Evolutionary conservation across 805 yeast species (phyloP).

Genomic region (Priceomyces carsonii): DNA sequence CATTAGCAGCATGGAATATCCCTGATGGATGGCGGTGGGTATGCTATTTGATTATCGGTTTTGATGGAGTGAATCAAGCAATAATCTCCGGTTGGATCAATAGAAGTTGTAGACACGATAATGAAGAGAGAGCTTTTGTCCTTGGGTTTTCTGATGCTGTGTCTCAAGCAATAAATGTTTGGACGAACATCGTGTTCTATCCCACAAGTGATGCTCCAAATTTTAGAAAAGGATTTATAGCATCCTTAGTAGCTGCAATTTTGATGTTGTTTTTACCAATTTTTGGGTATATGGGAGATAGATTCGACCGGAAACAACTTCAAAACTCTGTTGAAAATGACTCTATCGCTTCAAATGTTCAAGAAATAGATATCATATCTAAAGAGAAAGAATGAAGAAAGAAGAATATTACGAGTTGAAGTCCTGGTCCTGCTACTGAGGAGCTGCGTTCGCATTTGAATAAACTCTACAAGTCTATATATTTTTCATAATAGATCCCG

Average conservation of each 20-base stretch:
- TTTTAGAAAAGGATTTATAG: slow-evolving; percentile 39
- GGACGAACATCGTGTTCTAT: slow-evolving; percentile 46
- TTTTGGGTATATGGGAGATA: slow-evolving; percentile 21
- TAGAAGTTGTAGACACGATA: slow-evolving; percentile 20
- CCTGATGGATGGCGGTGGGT: slow-evolving; percentile 41
- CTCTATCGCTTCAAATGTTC: background rate
- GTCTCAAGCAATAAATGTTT: slow-evolving; percentile 46
- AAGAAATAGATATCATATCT: background rate
- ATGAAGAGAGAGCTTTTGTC: slow-evolving; percentile 6
- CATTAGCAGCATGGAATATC: slow-evolving; percentile 42
- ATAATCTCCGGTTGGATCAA: slow-evolving; percentile 45
- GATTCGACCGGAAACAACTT: slow-evolving; percentile 21
- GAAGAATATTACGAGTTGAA: background rate
- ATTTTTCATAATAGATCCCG: too few species aligned
- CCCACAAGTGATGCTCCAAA: slow-evolving; percentile 43
- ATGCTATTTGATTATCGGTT: slow-evolving; percentile 37
- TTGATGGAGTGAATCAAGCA: slow-evolving; percentile 36
- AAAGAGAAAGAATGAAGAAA: background rate
- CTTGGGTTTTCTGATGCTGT: slow-evolving; percentile 6
- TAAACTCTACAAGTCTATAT: too few species aligned
- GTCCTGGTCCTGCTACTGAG: background rate
- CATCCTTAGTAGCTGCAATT: slow-evolving; percentile 32
- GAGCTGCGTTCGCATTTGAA: too few species aligned
- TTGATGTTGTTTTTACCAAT: slow-evolving; percentile 38
- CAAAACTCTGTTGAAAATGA: background rate